These are phyloP conservation scores for Coprinopsis cinerea DNA, from an alignment of 768 basidiomycete genomes.

Conservation along the genomic window DNA sequence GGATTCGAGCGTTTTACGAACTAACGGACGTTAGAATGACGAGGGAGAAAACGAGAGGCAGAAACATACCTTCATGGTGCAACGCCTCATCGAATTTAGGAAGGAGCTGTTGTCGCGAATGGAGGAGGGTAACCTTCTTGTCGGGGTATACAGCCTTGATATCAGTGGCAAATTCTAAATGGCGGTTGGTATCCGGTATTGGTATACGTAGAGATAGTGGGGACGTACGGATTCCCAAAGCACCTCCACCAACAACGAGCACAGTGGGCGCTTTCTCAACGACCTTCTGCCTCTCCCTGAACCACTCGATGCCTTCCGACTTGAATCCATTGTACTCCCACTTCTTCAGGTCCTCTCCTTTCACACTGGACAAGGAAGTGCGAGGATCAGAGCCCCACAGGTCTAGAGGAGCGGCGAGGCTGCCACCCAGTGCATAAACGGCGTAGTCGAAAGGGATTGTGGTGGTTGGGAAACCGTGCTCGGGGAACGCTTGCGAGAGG, in stretches of 20 bases:
- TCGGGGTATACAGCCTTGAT: slow-evolving; percentile 47
- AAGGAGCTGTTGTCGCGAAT: slow-evolving; percentile 50
- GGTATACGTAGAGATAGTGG: neutral
- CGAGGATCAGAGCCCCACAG: slow-evolving; percentile 37
- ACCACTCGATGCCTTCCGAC: slow-evolving; percentile 42
- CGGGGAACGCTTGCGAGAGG: slow-evolving; percentile 42
- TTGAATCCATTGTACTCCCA: slow-evolving; percentile 38
- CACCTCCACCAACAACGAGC: slow-evolving; percentile 67
- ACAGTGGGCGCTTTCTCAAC: slow-evolving; percentile 45
- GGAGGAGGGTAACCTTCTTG: slow-evolving; percentile 52
- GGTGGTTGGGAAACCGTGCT: slow-evolving; percentile 31
- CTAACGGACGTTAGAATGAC: slow-evolving; percentile 17
- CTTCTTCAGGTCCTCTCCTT: neutral
- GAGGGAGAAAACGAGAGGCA: neutral
- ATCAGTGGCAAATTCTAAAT: slow-evolving; percentile 57
- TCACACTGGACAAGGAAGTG: slow-evolving; percentile 3
- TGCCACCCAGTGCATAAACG: slow-evolving; percentile 57
- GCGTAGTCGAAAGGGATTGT: slow-evolving; percentile 48
- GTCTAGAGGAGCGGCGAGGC: slow-evolving; percentile 48
- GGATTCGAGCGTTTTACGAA: slow-evolving; percentile 33
- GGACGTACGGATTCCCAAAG: slow-evolving; percentile 62
- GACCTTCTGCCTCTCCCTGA: slow-evolving; percentile 42
- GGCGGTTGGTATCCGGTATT: slow-evolving; percentile 1
- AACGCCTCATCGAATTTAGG: slow-evolving; percentile 47
- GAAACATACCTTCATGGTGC: slow-evolving; percentile 42